These are phyloP conservation scores for Colletotrichum destructivum DNA, from an alignment of 2,329 filamentous ascomycete genomes.

Conservation along the genomic window DNA sequence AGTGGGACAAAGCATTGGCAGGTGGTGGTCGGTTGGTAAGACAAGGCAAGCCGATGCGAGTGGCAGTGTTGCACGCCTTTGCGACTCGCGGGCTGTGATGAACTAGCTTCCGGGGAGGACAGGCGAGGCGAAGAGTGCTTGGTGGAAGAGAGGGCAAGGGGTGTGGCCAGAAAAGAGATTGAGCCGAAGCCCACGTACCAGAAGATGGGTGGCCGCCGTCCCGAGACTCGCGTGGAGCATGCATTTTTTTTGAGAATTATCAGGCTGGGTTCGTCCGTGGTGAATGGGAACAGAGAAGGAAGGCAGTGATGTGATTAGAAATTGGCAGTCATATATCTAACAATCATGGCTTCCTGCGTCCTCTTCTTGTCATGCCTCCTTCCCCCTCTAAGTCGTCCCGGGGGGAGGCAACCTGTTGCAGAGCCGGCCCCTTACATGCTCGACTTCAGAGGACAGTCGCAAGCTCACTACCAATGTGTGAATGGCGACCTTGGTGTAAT, in stretches of 20 bases:
- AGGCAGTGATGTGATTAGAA: slow-evolving; percentile 22
- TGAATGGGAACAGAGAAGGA: slow-evolving; percentile 13
- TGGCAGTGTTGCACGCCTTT: slow-evolving; percentile 27
- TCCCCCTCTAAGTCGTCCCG: slow-evolving; percentile 5
- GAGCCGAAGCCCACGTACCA: slow-evolving; percentile 39
- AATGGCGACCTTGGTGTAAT: slow-evolving; percentile 9
- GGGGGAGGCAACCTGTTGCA: slow-evolving; percentile 22
- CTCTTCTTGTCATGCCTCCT: slow-evolving; percentile 15
- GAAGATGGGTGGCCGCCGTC: slow-evolving; percentile 35
- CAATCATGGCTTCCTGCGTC: slow-evolving; percentile 8
- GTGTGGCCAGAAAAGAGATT: slow-evolving; percentile 25
- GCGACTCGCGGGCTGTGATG: slow-evolving; percentile 30
- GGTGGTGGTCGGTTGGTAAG: slow-evolving; percentile 36
- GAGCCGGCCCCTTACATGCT: slow-evolving; percentile 19
- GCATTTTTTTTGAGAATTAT: slow-evolving; percentile 38
- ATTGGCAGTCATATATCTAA: slow-evolving; percentile 34
- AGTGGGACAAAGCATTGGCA: slow-evolving; percentile 30
- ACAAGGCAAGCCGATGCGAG: slow-evolving; percentile 38
- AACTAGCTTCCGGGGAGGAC: slow-evolving; percentile 18
- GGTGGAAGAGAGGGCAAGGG: slow-evolving; percentile 16
- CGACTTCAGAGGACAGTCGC: slow-evolving; percentile 5
- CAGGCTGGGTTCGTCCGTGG: slow-evolving; percentile 26
- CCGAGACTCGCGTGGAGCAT: slow-evolving; percentile 40
- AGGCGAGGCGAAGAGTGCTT: slow-evolving; percentile 19
- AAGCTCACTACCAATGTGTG: slow-evolving; percentile 16